These are phyloP conservation scores for Amaranthus cruentus DNA, from an alignment of 148 eudicot species.

Conservation along the genomic window DNA sequence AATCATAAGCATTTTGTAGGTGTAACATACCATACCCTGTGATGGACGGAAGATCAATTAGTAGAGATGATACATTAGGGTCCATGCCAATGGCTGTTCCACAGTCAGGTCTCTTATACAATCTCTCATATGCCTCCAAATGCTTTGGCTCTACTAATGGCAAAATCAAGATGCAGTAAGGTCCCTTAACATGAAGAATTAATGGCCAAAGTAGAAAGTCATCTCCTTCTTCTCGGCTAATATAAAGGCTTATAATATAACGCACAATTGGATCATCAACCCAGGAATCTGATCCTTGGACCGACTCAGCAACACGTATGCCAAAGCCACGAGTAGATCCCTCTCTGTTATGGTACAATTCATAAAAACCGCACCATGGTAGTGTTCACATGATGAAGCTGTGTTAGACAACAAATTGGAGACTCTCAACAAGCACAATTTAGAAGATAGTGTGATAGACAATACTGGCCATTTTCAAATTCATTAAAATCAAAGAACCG, in stretches of 20 bases:
- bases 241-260: conserved; percentile 66
- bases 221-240: conserved; percentile 50
- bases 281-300: conserved; percentile 95
- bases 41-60: conserved; percentile 90
- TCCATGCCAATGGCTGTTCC: conserved; percentile 80
- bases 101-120: conserved; percentile 65
- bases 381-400: neutral
- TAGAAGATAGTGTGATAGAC: neutral
- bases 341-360: conserved; percentile 47
- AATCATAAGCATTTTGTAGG: conserved; percentile 9
- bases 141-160: conserved; percentile 89
- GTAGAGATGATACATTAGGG: conserved; percentile 73
- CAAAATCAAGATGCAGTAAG: conserved; percentile 59
- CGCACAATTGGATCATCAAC: conserved; percentile 96
- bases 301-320: conserved; percentile 65
- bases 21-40: conserved; percentile 97
- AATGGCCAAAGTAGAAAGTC: conserved; percentile 73
- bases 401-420: neutral
- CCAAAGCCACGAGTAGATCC: conserved; percentile 92
- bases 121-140: conserved; percentile 57
- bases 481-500: neutral
- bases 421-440: neutral
- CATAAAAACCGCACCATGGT: conserved; percentile 16
- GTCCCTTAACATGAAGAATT: conserved; percentile 70
- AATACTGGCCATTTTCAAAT: neutral